Evolutionary conservation across 2,329 filamentous ascomycete species (phyloP), one percentile per base, ranked within the genome.

Genomic region (Claviceps capensis): DNA sequence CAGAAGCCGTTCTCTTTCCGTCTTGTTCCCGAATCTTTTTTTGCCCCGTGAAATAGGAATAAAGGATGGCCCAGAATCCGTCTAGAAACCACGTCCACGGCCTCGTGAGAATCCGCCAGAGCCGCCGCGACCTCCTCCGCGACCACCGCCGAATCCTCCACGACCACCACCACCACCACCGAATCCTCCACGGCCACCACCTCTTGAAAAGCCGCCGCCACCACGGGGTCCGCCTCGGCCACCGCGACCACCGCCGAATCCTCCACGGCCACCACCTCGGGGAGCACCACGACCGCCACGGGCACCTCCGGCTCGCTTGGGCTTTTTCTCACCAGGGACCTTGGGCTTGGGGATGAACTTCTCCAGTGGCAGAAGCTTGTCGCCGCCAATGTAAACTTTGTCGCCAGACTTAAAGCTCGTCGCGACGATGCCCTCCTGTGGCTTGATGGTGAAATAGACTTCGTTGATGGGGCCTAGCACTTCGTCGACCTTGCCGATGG

Each of bases 401-500:
- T 97, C 93, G 66, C 93, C 93, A 57, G 83, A 73, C 76, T 96
- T 95, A 83, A 97, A 98, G 42, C 86, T 93, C 54, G 83, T 81
- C 56, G 93, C 89, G 70, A 95, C 86, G 68, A 98, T 97, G 62
- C 93, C 93, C 68, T 97, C 91, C 67, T 88, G 83, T 51, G 91
- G 90, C 75, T 97, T 97, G 71, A 98, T 86, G 63, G 91, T 97
- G 78, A 98, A 98, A 77, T 86, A 95, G 63, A 97, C 88, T 72
- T 96, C 86, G 78, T 95, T 97, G 71, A 98, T 87, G 57, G 93
- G 91, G 53, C 93, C 93, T 61, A 98, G 84, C 60, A 98, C 86
- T 74, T 98, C 93, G 73, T 98, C 93, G 66, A 98, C 86, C 74
- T 97, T 97, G 69, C 93, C 93, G 68, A 98, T 82, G 56, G 86